These are phyloP conservation scores for Fonsecaea erecta DNA, from an alignment of 2,329 filamentous ascomycete genomes.

Conservation along the genomic window DNA sequence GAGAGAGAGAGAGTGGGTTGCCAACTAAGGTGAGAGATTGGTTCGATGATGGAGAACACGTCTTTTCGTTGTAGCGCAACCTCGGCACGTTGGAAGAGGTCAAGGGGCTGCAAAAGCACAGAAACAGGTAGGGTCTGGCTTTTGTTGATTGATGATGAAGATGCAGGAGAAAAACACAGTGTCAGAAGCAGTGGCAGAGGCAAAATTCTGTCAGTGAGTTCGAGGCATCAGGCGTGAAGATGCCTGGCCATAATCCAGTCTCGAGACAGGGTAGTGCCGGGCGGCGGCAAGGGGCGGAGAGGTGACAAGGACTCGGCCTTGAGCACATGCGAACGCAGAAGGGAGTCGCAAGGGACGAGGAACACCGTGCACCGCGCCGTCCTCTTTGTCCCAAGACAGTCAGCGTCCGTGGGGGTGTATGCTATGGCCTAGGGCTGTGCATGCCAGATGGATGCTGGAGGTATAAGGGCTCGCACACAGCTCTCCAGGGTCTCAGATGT, in stretches of 20 bases:
- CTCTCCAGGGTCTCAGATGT: not conserved
- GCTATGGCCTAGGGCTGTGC: no score
- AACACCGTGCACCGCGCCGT: not conserved
- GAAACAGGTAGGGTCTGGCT: not conserved
- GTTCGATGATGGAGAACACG: conserved; percentile 7
- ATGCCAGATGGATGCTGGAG: no score
- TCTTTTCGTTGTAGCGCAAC: conserved; percentile 22
- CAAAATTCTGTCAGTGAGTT: conserved; percentile 9
- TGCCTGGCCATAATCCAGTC: conserved; percentile 4
- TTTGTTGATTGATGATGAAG: no score
- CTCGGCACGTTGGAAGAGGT: conserved; percentile 11
- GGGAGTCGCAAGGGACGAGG: conserved; percentile 4
- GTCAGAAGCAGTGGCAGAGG: no score
- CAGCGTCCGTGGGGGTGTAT: not conserved
- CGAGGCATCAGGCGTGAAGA: conserved; percentile 8
- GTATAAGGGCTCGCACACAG: no score
- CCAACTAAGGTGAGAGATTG: not conserved
- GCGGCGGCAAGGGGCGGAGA: conserved; percentile 2
- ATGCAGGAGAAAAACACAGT: not conserved
- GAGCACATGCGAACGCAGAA: conserved; percentile 20
- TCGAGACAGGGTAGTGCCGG: conserved; percentile 4
- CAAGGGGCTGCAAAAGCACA: not conserved
- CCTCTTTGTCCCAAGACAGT: conserved; percentile 2
- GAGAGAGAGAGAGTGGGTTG: not conserved
- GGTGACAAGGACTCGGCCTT: conserved; percentile 18